Base-by-base conservation (phyloP, 2,329 filamentous ascomycete species). In the Rugonectria rugulosa region DNA sequence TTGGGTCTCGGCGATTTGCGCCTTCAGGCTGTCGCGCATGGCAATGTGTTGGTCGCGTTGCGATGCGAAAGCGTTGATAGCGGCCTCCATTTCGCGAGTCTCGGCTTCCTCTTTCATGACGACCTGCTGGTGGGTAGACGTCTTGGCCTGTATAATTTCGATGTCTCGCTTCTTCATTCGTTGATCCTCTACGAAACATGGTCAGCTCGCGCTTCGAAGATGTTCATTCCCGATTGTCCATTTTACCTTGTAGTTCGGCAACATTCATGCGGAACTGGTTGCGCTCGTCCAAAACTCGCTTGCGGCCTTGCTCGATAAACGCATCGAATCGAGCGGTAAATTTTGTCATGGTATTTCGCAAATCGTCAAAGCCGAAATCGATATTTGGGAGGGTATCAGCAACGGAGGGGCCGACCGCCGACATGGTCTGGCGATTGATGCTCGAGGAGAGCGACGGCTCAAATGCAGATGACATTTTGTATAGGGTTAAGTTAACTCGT, bases 351-450 rank as follows among this genome's bases (percentile, higher is more conserved):
- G 92, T 90, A 69, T 94, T 92, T 75, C 94, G 93, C 70, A 99
- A 77, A 65, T 97, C 92, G 67, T 98, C 93, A 74, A 98, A 98
- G 55, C 92, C 92, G 73, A 99, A 98, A 75, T 97, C 92, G 74
- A 96, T 90, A 72, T 84, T 91, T 29, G 95, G 95, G 8, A 99
- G 85, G 44, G 86, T 86, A 72, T 92, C 89, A 36, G 88, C 88
- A 77, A 91, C 86, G 6, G 88, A 90, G 12, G 86, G 83, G 36
- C 80, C 84, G 41, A 79, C 77, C 34, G 85, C 79, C 24, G 83
- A 79, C 60, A 84, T 76, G 14, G 84, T 82, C 62, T 83, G 84
- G 65, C 86, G 80, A 68, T 77, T 78, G 41, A 81, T 75, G 73
- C 85, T 87, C 52, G 83, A 84, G 11, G 88, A 90, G 64, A 89